Evolutionary conservation across 2,329 filamentous ascomycete genomes (phyloP).

Genomic region (Claviceps citrina): DNA sequence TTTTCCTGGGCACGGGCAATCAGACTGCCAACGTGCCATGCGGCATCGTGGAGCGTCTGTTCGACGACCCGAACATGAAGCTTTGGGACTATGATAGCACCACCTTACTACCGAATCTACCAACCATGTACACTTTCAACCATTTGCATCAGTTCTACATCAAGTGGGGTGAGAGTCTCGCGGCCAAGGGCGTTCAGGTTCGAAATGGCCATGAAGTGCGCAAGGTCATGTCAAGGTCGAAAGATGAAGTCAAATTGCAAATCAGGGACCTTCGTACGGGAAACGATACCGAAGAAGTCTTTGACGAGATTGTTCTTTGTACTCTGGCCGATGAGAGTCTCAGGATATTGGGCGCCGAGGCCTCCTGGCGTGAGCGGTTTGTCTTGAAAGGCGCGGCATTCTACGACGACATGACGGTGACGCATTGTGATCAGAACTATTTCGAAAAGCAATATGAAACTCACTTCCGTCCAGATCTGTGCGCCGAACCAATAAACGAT

Average conservation of each 20-base stretch:
- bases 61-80: slow-evolving; percentile 42
- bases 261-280: slow-evolving; percentile 35
- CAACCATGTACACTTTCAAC: slow-evolving; percentile 52
- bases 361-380: slow-evolving; percentile 44
- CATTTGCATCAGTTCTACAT: slow-evolving; percentile 46
- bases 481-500: slow-evolving; percentile 29
- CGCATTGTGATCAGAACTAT: slow-evolving; percentile 49
- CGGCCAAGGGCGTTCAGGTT: slow-evolving; percentile 39
- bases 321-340: slow-evolving; percentile 49
- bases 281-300: slow-evolving; percentile 36
- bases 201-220: slow-evolving; percentile 41
- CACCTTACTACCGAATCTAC: slow-evolving; percentile 40
- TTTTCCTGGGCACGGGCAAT: slow-evolving; percentile 63
- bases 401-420: slow-evolving; percentile 56
- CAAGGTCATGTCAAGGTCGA: slow-evolving; percentile 33
- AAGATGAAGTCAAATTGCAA: slow-evolving; percentile 35
- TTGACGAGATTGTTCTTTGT: slow-evolving; percentile 52
- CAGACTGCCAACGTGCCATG: slow-evolving; percentile 56
- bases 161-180: slow-evolving; percentile 39
- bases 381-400: slow-evolving; percentile 58
- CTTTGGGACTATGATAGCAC: slow-evolving; percentile 43
- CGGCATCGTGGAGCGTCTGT: slow-evolving; percentile 48
- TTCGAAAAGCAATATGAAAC: slow-evolving; percentile 56
- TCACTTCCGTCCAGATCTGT: slow-evolving; percentile 35
- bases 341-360: slow-evolving; percentile 40